Base-by-base conservation (phyloP, 257 asterid species). In the Parsonsia alboflavescens region DNA sequence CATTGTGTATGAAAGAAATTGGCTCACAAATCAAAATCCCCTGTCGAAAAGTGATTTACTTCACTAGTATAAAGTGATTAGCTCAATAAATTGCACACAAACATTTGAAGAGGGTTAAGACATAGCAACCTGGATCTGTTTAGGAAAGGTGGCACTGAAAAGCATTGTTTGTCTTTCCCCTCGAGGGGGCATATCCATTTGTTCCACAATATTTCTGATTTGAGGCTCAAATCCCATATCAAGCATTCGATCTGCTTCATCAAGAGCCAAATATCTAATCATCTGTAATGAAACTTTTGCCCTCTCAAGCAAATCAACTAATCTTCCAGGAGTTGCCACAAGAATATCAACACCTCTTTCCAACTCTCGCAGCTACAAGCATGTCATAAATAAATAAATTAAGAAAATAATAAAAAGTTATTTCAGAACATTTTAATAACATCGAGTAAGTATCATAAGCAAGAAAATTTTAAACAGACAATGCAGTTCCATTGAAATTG, bases 201-300 rank as follows among this genome's bases (percentile, higher is more conserved):
- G 94, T 78, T 92, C 90, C 72, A 92, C 97, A 58, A 92, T 90
- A 89, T 83, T 90, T 84, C 98, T 89, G 82, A 92, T 92, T 81
- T 92, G 98, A 68, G 97, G 97, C 85, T 92, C 98, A 81, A 92
- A 92, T 46, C 98, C 98, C 98, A 92, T 90, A 83, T 92, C 98
- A 73, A 90, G 84, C 98, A 92, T 92, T 76, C 98, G 83, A 80
- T 92, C 98, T 24, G 98, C 98, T 85, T 92, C 98, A 70, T 92
- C 98, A 75, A 90, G 96, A 80, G 98, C 98, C 84, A 92, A 85
- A 77, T 89, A 92, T 79, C 89, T 85, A 58, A 92, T 89, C 97
- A 89, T 85, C 79, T 89, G 86, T 76, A 92, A 81, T 65, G 97
- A 88, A 70, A 90, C 94, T 84, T 82, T 90, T 74, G 94, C 98